phyloP scores from a whole-genome alignment of 257 asterid genomes.

The Linaria vulgaris region DNA sequence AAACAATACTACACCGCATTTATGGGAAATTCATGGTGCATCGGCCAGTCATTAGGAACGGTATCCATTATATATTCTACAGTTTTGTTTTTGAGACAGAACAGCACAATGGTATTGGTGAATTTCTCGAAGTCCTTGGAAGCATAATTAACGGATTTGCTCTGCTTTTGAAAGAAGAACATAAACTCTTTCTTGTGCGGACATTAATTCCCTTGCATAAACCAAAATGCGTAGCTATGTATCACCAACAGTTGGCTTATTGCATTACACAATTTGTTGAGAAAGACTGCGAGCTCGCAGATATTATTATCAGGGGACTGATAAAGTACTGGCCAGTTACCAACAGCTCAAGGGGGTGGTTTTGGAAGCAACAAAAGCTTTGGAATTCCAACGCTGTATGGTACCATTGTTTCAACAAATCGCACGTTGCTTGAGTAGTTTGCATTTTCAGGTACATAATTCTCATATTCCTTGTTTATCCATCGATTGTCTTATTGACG shows the following conservation, averaged over 20 bases:
- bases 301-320: conserved; percentile 34
- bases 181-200: conserved; percentile 33
- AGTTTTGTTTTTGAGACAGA: conserved; percentile 34
- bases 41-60: conserved; percentile 31
- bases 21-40: conserved; percentile 40
- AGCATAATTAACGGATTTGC: conserved; percentile 36
- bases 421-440: conserved; percentile 35
- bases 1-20: conserved; percentile 33
- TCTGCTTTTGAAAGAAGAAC: conserved; percentile 35
- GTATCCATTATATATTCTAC: conserved; percentile 31
- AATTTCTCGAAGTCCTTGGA: conserved; percentile 34
- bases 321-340: conserved; percentile 43
- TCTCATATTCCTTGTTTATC: neutral
- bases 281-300: conserved; percentile 44
- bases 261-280: conserved; percentile 38
- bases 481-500: neutral
- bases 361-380: conserved; percentile 29
- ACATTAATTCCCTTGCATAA: conserved; percentile 39
- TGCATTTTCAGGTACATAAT: conserved; percentile 38
- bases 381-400: conserved; percentile 38
- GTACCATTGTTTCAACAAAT: conserved; percentile 36
- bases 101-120: conserved; percentile 36
- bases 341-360: conserved; percentile 40
- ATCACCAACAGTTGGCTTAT: conserved; percentile 35
- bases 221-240: conserved; percentile 43